phyloP scores from a whole-genome alignment of 2,329 filamentous ascomycete species.

The Diaporthe citrichinensis region DNA sequence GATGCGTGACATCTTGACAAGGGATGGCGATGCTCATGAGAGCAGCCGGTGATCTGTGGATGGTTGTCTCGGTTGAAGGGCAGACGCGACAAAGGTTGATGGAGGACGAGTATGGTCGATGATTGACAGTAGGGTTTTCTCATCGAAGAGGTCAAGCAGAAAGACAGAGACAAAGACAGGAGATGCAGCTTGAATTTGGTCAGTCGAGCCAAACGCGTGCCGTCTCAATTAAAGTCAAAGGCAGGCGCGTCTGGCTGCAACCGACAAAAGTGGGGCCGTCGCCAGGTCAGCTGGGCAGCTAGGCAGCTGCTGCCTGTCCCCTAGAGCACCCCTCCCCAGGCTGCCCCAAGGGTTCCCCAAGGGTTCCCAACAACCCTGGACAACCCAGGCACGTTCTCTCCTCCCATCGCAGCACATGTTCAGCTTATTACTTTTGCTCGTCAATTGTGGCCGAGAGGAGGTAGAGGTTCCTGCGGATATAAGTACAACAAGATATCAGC shows the following conservation, averaged over 20 bases:
- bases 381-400: background rate
- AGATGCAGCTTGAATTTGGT: background rate
- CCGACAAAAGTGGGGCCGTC: conserved; percentile 3
- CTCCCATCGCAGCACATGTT: background rate
- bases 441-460: background rate
- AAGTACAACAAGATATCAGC: background rate
- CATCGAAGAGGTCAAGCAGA: background rate
- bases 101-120: background rate
- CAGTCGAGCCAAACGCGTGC: conserved; percentile 13
- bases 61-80: background rate
- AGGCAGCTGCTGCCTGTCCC: conserved; percentile 4
- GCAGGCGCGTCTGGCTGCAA: conserved; percentile 20
- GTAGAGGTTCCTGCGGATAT: background rate
- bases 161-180: background rate
- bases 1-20: conserved; percentile 77
- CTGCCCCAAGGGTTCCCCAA: background rate
- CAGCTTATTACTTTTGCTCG: background rate
- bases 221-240: conserved; percentile 26
- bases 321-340: background rate
- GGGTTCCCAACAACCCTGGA: background rate
- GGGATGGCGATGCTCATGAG: conserved; percentile 34
- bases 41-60: conserved; percentile 16
- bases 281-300: conserved; percentile 25
- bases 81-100: background rate
- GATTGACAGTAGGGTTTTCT: background rate